These are phyloP conservation scores for Xylaria sp. DNA, from an alignment of 2,329 filamentous ascomycete species.

Conservation along the genomic window DNA sequence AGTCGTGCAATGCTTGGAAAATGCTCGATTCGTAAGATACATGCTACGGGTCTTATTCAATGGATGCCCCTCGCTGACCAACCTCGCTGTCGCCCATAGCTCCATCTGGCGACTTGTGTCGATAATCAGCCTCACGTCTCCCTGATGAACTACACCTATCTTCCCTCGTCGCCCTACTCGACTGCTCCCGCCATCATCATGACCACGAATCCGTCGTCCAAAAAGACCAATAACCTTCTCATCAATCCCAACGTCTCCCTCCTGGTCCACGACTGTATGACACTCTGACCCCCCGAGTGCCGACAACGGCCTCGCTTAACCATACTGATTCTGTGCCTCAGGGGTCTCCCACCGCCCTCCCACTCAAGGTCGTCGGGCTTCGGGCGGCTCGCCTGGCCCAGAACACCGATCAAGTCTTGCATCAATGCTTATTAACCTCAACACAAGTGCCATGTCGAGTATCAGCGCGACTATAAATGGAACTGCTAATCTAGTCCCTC, in stretches of 20 bases:
- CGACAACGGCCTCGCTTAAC: neutral
- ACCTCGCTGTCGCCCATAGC: constrained; percentile 55
- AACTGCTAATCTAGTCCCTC: constrained; percentile 73
- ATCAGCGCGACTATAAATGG: constrained; percentile 96
- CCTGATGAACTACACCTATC: constrained; percentile 99
- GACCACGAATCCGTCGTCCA: constrained; percentile 82
- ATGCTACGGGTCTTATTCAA: constrained; percentile 22
- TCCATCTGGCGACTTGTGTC: constrained; percentile 91
- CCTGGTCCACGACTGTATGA: constrained; percentile 87
- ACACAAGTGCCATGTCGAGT: constrained; percentile 82
- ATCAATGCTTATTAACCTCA: constrained; percentile 84
- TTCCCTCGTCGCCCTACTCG: constrained; percentile 75
- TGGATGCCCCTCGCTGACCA: constrained; percentile 14
- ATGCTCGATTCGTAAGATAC: constrained; percentile 83
- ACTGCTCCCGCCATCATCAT: constrained; percentile 86
- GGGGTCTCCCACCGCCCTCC: constrained; percentile 92
- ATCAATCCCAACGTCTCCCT: constrained; percentile 87
- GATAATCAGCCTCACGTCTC: constrained; percentile 87
- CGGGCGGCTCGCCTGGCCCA: constrained; percentile 67
- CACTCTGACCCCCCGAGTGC: neutral
- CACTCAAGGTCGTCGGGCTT: constrained; percentile 66
- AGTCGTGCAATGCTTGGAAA: constrained; percentile 89
- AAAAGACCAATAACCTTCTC: constrained; percentile 81
- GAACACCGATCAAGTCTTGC: constrained; percentile 77
- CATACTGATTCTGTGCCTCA: constrained; percentile 33